Percentiles rank a stretch among this genome's conserved stretches.
Evolutionary conservation across 805 yeast genomes (phyloP).

Genomic region (Nakazawaea wyomingensis): DNA sequence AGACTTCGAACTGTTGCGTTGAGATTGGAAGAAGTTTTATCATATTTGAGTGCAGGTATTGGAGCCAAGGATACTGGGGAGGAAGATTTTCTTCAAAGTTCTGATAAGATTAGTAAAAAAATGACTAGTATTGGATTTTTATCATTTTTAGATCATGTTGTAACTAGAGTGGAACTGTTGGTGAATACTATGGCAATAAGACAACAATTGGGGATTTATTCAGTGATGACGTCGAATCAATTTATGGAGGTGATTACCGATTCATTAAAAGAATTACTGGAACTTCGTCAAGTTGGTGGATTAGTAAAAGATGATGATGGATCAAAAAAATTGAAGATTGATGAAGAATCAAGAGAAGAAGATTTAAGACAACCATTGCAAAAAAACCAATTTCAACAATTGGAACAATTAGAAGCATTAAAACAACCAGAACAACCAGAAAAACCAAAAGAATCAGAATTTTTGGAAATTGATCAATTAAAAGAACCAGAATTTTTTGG

Average conservation of each 20-base stretch:
- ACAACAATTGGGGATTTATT: slow-evolving; percentile 21
- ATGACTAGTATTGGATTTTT: slow-evolving; percentile 36
- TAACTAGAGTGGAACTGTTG: slow-evolving; percentile 64
- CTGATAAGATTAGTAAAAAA: slow-evolving; percentile 12
- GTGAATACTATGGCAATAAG: slow-evolving; percentile 40
- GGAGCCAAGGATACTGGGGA: slow-evolving; percentile 24
- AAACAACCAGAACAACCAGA: too few relatives aligned
- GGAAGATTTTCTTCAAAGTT: slow-evolving; percentile 19
- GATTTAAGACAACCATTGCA: too few relatives aligned
- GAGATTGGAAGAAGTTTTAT: slow-evolving; percentile 53
- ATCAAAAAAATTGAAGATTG: neutral
- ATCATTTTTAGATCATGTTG: slow-evolving; percentile 55
- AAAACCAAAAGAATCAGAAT: too few relatives aligned
- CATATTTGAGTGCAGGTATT: slow-evolving; percentile 41
- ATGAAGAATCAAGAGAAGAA: too few relatives aligned
- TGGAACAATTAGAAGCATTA: too few relatives aligned
- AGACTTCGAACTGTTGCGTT: slow-evolving; percentile 48
- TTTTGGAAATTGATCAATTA: too few relatives aligned
- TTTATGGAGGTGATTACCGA: slow-evolving; percentile 3
- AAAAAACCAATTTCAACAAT: too few relatives aligned
- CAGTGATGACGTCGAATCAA: slow-evolving; percentile 1
- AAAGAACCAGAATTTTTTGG: too few relatives aligned
- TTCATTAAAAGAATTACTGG: slow-evolving; percentile 6
- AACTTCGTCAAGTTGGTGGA: slow-evolving; percentile 1
- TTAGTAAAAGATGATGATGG: neutral